Conservation (phyloP, 129 eudicot species). For the Helichrysum umbraculigerum region DNA sequence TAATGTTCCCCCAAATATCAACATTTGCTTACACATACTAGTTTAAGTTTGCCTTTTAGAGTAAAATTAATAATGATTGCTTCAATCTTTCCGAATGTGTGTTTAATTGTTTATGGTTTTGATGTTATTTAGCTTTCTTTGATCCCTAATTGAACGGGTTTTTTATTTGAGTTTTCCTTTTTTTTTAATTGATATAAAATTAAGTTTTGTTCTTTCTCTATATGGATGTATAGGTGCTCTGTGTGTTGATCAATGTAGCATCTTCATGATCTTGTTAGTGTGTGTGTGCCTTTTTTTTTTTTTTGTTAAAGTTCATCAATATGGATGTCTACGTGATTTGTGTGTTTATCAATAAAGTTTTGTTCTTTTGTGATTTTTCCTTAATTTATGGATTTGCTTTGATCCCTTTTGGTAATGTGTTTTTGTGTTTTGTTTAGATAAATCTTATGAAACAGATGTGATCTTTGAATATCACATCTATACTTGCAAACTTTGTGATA, state of each 20-base stretch:
- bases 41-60: not conserved
- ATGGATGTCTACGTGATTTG: not conserved
- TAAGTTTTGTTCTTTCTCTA: conserved; percentile 29
- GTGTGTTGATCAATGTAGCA: not conserved
- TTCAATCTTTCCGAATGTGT: conserved; percentile 13
- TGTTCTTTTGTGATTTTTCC: conserved; percentile 20
- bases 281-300: not conserved
- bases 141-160: conserved; percentile 18
- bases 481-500: conserved; percentile 10
- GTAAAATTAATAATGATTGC: not conserved
- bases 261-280: not conserved
- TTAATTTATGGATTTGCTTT: not conserved
- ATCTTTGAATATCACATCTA: conserved; percentile 22
- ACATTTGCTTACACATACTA: conserved; percentile 15
- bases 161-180: not conserved
- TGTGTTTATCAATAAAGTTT: not conserved
- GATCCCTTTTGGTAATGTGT: conserved; percentile 11
- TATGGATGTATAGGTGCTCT: not conserved
- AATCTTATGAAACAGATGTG: not conserved
- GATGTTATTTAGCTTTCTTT: conserved; percentile 15
- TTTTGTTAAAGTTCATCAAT: not conserved
- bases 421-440: not conserved
- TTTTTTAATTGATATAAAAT: not conserved
- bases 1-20: conserved; percentile 32
- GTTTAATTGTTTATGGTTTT: not conserved